phyloP scores from a whole-genome alignment of 768 basidiomycete species.

The Mycena belliarum region DNA sequence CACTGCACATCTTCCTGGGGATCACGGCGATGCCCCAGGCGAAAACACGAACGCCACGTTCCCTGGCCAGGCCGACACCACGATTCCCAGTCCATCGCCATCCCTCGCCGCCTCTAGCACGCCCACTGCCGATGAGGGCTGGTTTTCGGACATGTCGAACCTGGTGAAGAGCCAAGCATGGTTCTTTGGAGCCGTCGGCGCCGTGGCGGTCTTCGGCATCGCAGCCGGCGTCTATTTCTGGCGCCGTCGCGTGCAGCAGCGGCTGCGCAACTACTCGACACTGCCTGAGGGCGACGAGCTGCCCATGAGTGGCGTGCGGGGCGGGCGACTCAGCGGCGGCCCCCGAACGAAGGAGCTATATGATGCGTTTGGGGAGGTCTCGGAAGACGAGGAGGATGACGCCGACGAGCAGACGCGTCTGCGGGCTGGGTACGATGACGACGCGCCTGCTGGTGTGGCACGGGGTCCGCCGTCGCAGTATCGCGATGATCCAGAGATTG shows the following conservation, averaged over 20 bases:
- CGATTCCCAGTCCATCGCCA: constrained; percentile 27
- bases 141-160: constrained; percentile 78
- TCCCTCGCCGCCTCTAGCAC: constrained; percentile 40
- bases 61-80: constrained; percentile 30
- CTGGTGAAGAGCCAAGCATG: constrained; percentile 80
- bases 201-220: constrained; percentile 73
- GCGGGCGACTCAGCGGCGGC: constrained; percentile 34
- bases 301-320: constrained; percentile 71
- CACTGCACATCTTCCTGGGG: constrained; percentile 82
- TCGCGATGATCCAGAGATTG: constrained; percentile 56
- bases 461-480: constrained; percentile 37
- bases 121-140: constrained; percentile 76
- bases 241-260: constrained; percentile 54
- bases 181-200: constrained; percentile 87
- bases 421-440: constrained; percentile 67
- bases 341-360: constrained; percentile 86
- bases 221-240: constrained; percentile 78
- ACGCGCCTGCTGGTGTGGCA: constrained; percentile 33
- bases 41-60: constrained; percentile 81
- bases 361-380: constrained; percentile 92
- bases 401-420: constrained; percentile 73
- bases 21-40: constrained; percentile 78
- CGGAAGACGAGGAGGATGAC: constrained; percentile 79
- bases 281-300: constrained; percentile 68
- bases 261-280: constrained; percentile 54